Conservation (phyloP, 805 yeast species). For the Saccharomyces paradoxus region DNA sequence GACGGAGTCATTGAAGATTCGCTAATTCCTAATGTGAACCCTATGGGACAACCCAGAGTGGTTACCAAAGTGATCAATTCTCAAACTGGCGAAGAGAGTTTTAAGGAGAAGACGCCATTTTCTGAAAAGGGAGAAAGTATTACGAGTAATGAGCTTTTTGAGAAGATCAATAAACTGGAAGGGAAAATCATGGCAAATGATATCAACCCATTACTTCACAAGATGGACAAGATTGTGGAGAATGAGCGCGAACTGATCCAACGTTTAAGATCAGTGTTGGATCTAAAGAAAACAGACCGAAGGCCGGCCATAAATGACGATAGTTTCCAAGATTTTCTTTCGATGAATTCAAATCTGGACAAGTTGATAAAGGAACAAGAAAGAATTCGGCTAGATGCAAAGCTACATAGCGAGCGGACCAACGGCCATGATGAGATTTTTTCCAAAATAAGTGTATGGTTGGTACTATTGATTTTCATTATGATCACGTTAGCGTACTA, state of each 20-base stretch:
- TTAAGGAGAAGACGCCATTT: constrained; percentile 23
- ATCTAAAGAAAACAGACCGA: neutral
- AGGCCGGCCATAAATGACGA: constrained; percentile 1
- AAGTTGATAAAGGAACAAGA: constrained; percentile 25
- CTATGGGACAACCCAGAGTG: constrained; percentile 40
- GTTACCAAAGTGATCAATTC: constrained; percentile 34
- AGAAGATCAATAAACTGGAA: constrained; percentile 27
- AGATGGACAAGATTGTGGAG: constrained; percentile 17
- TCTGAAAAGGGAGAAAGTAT: constrained; percentile 17
- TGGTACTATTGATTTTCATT: constrained; percentile 24
- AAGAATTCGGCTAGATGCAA: constrained; percentile 21
- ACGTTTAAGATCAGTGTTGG: constrained; percentile 1
- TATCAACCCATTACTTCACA: constrained; percentile 18
- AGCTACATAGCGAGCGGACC: constrained; percentile 8
- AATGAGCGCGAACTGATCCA: constrained; percentile 17
- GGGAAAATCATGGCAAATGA: constrained; percentile 32
- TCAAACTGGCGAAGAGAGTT: constrained; percentile 29
- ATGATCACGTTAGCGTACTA: constrained; percentile 29
- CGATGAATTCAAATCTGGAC: constrained; percentile 26
- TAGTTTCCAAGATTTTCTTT: constrained; percentile 22
- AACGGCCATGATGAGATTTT: constrained; percentile 27
- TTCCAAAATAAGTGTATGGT: constrained; percentile 22
- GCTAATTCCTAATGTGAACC: constrained; percentile 46
- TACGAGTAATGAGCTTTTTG: constrained; percentile 20
- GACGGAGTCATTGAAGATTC: constrained; percentile 47